Conservation (phyloP, 192 early-diverging fungal species). For the Backusella morwellensis region DNA sequence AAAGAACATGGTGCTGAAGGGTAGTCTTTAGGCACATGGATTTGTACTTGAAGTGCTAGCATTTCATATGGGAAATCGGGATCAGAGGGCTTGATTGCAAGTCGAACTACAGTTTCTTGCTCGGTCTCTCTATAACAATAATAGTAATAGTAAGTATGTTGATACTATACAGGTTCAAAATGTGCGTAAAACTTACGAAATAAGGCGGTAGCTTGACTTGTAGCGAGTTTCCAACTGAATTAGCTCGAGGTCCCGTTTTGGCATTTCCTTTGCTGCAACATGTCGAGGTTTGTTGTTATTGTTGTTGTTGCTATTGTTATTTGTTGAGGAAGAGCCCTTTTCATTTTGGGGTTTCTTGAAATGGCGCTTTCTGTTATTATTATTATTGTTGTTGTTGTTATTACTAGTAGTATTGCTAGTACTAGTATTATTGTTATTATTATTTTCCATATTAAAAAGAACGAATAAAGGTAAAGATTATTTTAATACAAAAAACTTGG, state of each 20-base stretch:
- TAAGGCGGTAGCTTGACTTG: neutral
- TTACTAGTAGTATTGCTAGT: neutral
- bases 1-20: slow-evolving; percentile 40
- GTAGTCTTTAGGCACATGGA: slow-evolving; percentile 58
- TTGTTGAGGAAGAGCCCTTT: neutral
- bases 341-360: neutral
- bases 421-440: neutral
- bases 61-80: slow-evolving; percentile 85
- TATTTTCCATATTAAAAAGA: neutral
- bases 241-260: slow-evolving; percentile 8
- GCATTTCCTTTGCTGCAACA: neutral
- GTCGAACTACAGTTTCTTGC: slow-evolving; percentile 20
- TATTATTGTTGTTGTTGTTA: neutral
- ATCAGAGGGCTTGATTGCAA: slow-evolving; percentile 47
- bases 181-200: slow-evolving; percentile 3
- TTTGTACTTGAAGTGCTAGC: slow-evolving; percentile 54
- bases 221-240: slow-evolving; percentile 24
- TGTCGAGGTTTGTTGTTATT: neutral
- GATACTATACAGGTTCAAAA: neutral
- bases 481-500: neutral
- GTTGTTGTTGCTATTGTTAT: neutral
- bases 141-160: neutral
- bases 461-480: neutral
- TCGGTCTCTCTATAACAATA: neutral
- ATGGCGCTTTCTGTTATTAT: neutral